phyloP scores from a whole-genome alignment of 208 protist genomes.

The Tetramitus jugosus region DNA sequence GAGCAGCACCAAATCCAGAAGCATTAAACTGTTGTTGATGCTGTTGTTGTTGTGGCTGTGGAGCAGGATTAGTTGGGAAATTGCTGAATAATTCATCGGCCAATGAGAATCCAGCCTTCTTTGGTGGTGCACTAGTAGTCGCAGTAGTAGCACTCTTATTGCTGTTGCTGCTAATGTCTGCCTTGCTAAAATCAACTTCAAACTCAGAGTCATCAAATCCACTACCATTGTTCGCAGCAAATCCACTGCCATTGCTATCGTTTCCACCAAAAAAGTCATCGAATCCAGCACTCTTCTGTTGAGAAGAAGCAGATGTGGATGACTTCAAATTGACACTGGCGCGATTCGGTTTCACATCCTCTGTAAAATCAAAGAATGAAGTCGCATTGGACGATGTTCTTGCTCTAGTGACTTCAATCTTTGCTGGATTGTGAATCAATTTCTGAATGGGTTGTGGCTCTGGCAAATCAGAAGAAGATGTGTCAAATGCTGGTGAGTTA shows the following conservation, averaged over 20 bases:
- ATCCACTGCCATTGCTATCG: not conserved
- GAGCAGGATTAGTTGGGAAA: not conserved
- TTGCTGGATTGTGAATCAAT: not conserved
- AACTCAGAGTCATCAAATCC: not conserved
- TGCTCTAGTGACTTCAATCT: not conserved
- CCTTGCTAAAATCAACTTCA: not conserved
- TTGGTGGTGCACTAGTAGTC: not conserved
- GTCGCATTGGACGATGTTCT: no score
- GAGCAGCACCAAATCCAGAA: no score
- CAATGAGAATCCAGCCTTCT: not conserved
- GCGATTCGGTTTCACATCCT: not conserved
- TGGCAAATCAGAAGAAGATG: not conserved
- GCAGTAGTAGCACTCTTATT: not conserved
- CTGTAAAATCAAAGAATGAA: no score
- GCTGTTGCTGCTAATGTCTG: not conserved
- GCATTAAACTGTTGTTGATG: not conserved
- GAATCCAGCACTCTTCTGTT: not conserved
- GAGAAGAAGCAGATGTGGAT: not conserved
- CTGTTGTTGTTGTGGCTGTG: not conserved
- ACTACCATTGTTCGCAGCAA: not conserved
- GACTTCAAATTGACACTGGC: not conserved
- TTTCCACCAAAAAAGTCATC: no score
- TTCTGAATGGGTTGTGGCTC: not conserved
- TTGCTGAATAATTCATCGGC: constrained; percentile 11
- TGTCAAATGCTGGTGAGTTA: no score